These are phyloP conservation scores for Neoboletus subvelutipes DNA, from an alignment of 768 basidiomycete species.

Conservation along the genomic window DNA sequence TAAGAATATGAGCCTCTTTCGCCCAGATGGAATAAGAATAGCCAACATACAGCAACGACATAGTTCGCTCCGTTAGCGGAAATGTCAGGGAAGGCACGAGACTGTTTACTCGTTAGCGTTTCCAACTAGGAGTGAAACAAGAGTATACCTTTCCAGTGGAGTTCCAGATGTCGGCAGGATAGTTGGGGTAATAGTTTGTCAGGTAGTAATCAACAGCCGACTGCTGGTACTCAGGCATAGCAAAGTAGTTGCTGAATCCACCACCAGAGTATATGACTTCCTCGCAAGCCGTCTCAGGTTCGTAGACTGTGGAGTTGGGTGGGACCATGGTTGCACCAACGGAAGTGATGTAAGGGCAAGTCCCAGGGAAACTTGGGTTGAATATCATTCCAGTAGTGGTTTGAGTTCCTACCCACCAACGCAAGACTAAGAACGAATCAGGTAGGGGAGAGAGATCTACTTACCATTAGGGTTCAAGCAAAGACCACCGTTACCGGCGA, in stretches of 20 bases:
- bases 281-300: constrained; percentile 31
- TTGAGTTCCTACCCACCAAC: constrained; percentile 25
- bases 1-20: background rate
- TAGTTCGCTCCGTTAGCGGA: constrained; percentile 37
- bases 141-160: constrained; percentile 20
- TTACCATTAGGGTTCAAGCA: constrained; percentile 35
- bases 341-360: constrained; percentile 46
- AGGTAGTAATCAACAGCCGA: constrained; percentile 33
- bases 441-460: background rate
- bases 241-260: constrained; percentile 24
- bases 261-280: constrained; percentile 21
- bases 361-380: constrained; percentile 43
- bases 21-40: background rate
- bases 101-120: constrained; percentile 35
- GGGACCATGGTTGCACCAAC: constrained; percentile 50
- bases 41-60: constrained; percentile 18
- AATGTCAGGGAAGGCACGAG: constrained; percentile 38
- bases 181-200: constrained; percentile 28
- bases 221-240: constrained; percentile 41
- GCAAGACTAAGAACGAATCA: background rate
- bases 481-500: constrained; percentile 34
- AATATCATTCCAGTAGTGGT: constrained; percentile 31
- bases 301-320: constrained; percentile 30
- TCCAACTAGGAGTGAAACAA: constrained; percentile 18
- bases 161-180: constrained; percentile 26